Evolutionary conservation across 805 yeast genomes (phyloP), one percentile per base, ranked within the genome.

Genomic region (Lipomyces yamadae): DNA sequence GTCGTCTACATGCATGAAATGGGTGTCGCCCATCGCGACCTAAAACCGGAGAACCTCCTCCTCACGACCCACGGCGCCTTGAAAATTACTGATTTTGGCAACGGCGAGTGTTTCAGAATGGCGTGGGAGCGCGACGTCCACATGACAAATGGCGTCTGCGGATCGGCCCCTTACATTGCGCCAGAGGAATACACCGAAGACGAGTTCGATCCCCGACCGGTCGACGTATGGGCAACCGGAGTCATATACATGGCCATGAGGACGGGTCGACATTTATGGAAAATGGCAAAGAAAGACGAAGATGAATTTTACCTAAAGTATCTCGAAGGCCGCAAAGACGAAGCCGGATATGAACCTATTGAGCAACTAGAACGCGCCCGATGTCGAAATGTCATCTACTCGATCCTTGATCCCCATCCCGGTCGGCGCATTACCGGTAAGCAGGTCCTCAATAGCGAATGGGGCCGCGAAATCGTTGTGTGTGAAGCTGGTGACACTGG

Each of bases 251-350:
- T 88, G 81, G 88, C 88, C 10, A 88, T 88, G 93, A 76, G 98
- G 73, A 91, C 97, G 0, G 99, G 98, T 3, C 82, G 97, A 62
- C 97, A 94, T 74, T 78, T 95, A 62, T 94, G 98, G 98, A 86
- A 90, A 73, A 80, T 87, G 65, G 97, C 98, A 1, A 79, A 78
- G 35, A 85, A 86, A 66, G 83, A 81, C 37, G 91, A 87, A 56
- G 98, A 94, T 75, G 96, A 88, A 73, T 91, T 91, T 74, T 94
- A 86, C 77, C 80, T 82, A 53, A 87, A 85, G 73, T 94, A 94
- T 76, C 78, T 93, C 66, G 83, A 83, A 60, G 92, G 91, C 65
- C 83, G 98, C 66, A 91, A 89, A 76, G 90, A 89, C 69, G 88
- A 89, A 30, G 84, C 87, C 30, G 98, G 98, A 1, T 95, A 91